phyloP scores from a whole-genome alignment of 1,139 yeast species.

The Saccharomyces hybrid region DNA sequence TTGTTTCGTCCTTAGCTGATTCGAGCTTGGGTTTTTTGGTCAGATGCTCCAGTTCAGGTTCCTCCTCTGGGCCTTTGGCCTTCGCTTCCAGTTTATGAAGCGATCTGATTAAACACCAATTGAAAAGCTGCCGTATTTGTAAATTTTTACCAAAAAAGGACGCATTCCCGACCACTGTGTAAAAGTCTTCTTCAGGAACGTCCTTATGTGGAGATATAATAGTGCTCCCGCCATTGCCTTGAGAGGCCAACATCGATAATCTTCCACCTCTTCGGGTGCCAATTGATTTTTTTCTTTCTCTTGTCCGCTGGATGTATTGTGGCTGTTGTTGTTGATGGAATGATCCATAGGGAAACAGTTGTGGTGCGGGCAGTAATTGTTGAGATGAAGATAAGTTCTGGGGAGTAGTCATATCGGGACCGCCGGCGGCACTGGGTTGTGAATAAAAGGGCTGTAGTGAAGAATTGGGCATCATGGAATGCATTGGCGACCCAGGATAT shows the following conservation, averaged over 20 bases:
- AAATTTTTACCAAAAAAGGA: slow-evolving; percentile 23
- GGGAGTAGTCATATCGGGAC: not conserved
- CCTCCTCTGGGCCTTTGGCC: not conserved
- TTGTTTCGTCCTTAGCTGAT: slow-evolving; percentile 3
- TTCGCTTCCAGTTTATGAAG: slow-evolving; percentile 16
- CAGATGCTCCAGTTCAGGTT: slow-evolving; percentile 1
- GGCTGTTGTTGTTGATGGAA: slow-evolving; percentile 6
- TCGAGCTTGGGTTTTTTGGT: slow-evolving; percentile 1
- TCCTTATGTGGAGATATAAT: slow-evolving; percentile 30
- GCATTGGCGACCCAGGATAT: slow-evolving; percentile 19
- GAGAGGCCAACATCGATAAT: slow-evolving; percentile 19
- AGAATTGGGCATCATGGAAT: slow-evolving; percentile 19
- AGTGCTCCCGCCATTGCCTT: slow-evolving; percentile 16
- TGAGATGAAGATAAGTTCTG: slow-evolving; percentile 8
- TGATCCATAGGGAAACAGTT: slow-evolving; percentile 15
- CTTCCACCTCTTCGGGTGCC: slow-evolving; percentile 24
- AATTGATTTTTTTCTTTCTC: slow-evolving; percentile 17
- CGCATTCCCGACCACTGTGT: slow-evolving; percentile 26
- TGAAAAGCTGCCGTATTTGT: slow-evolving; percentile 28
- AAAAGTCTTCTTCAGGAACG: slow-evolving; percentile 28
- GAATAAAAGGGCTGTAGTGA: slow-evolving; percentile 26
- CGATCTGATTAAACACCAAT: slow-evolving; percentile 28
- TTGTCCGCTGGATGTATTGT: slow-evolving; percentile 6
- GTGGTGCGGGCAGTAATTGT: slow-evolving; percentile 24
- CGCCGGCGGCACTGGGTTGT: slow-evolving; percentile 7